These are phyloP conservation scores for Sinapis alba DNA, from an alignment of 441 rosid genomes.

Conservation along the genomic window DNA sequence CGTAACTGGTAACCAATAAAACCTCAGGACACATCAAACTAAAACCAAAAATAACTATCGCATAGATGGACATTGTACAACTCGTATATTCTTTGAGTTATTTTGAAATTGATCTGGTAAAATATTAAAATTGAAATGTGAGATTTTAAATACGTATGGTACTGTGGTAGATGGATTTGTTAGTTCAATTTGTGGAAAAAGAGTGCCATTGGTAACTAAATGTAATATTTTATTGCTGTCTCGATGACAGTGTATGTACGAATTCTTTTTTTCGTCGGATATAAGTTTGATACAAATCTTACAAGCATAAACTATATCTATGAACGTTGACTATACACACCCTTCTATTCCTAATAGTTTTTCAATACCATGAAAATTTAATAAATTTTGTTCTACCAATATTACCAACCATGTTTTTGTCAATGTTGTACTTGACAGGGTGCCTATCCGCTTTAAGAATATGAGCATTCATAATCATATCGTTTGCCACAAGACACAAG, in stretches of 20 bases:
- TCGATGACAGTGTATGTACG: slow-evolving; percentile 15
- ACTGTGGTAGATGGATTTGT: slow-evolving; percentile 22
- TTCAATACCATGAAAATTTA: not conserved
- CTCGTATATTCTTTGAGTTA: not conserved
- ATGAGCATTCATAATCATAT: not conserved
- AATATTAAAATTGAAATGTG: not conserved
- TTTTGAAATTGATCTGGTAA: not conserved
- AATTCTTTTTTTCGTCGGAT: slow-evolving; percentile 23
- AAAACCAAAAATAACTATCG: not conserved
- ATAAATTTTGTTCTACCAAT: not conserved
- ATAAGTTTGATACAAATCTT: slow-evolving; percentile 28
- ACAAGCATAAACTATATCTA: not conserved
- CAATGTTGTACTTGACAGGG: not conserved
- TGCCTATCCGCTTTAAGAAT: not conserved
- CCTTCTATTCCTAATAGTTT: not conserved
- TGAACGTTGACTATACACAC: not conserved
- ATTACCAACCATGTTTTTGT: not conserved
- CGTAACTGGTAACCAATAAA: no score
- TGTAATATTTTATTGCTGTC: not conserved
- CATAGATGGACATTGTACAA: not conserved
- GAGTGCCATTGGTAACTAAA: not conserved
- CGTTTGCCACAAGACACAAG: not conserved
- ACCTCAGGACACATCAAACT: not conserved
- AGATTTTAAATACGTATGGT: slow-evolving; percentile 9
- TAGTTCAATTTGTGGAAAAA: slow-evolving; percentile 27